Conservation (phyloP, 805 yeast species). For the Cyberlindnera euphorbiae region DNA sequence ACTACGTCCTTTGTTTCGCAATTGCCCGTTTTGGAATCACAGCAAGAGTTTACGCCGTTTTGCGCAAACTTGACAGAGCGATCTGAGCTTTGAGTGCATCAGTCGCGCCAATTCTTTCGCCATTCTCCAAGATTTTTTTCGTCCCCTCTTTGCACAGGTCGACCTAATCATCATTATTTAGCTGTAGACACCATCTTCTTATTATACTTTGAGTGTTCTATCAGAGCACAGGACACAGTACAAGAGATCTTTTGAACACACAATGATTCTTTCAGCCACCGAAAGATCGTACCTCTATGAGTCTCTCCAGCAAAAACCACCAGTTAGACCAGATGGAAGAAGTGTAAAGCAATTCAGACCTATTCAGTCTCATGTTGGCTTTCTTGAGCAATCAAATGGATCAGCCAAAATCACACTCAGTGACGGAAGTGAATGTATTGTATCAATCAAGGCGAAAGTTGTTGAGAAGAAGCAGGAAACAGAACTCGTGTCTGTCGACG, state of each 20-base stretch:
- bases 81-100: no score
- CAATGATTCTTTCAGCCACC: constrained; percentile 68
- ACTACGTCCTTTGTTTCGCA: constrained; percentile 10
- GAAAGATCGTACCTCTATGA: constrained; percentile 74
- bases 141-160: no score
- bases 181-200: no score
- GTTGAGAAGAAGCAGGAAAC: constrained; percentile 41
- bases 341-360: constrained; percentile 74
- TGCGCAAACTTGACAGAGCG: constrained; percentile 9
- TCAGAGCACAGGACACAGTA: no score
- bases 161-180: no score
- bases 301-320: constrained; percentile 55
- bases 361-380: constrained; percentile 72
- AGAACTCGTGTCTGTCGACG: constrained; percentile 65
- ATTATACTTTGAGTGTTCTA: no score
- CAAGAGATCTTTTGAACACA: no score
- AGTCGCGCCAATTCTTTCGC: no score
- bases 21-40: constrained; percentile 14
- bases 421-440: constrained; percentile 92
- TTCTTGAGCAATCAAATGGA: constrained; percentile 86
- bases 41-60: constrained; percentile 3
- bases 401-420: constrained; percentile 80
- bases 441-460: constrained; percentile 84
- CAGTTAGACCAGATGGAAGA: constrained; percentile 85
- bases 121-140: constrained; percentile 3